phyloP scores from a whole-genome alignment of 2,329 filamentous ascomycete species.

The Aspergillus thermomutatus region DNA sequence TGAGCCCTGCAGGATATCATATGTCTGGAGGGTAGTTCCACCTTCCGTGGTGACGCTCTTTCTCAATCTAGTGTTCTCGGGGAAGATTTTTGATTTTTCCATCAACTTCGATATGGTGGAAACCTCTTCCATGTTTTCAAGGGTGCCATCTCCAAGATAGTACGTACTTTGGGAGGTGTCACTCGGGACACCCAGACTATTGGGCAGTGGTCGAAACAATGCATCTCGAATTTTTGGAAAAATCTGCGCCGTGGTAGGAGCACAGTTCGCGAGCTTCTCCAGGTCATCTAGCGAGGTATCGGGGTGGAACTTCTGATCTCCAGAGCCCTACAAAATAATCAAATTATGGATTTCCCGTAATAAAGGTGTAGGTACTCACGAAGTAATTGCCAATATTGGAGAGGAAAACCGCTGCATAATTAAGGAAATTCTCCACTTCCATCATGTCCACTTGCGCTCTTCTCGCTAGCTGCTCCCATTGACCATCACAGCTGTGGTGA shows the following conservation, averaged over 20 bases:
- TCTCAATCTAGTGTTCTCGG: constrained; percentile 47
- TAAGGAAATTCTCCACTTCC: constrained; percentile 39
- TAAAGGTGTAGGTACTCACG: constrained; percentile 10
- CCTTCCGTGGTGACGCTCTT: constrained; percentile 44
- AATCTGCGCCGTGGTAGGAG: not conserved
- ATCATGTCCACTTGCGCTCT: constrained; percentile 37
- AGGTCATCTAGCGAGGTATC: constrained; percentile 13
- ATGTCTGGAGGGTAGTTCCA: constrained; percentile 28
- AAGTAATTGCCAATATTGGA: constrained; percentile 54
- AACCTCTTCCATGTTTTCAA: constrained; percentile 45
- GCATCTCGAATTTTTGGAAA: constrained; percentile 6
- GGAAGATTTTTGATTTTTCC: constrained; percentile 45
- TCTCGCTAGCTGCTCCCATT: constrained; percentile 43
- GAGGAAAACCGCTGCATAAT: constrained; percentile 48
- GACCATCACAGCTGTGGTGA: constrained; percentile 46
- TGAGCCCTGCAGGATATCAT: constrained; percentile 36
- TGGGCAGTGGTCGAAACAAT: constrained; percentile 12
- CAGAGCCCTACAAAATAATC: constrained; percentile 26
- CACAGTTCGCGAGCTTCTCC: constrained; percentile 5
- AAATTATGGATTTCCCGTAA: not conserved
- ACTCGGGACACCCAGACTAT: constrained; percentile 45
- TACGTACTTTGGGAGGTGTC: constrained; percentile 43
- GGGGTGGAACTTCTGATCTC: constrained; percentile 27
- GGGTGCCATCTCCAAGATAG: constrained; percentile 24
- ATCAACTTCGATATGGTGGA: constrained; percentile 42